Percentiles rank a stretch among this genome's conserved stretches.
Conservation (phyloP, 805 yeast genomes). For the Starmerella bombicola region DNA sequence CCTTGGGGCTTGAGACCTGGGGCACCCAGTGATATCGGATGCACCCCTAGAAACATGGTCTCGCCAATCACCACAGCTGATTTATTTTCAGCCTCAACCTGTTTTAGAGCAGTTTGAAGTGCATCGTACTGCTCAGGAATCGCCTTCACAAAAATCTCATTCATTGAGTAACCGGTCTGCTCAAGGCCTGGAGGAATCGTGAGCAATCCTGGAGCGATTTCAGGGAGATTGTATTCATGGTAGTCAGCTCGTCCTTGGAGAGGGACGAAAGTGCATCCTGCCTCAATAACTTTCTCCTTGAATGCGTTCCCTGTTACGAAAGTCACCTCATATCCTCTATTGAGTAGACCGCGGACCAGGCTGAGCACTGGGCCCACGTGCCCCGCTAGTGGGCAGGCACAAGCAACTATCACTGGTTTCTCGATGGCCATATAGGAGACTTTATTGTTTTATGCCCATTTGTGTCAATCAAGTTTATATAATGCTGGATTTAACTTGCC, state of each 20-base stretch:
- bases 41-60: slow-evolving; percentile 1
- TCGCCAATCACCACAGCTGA: background rate
- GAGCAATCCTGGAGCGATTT: slow-evolving; percentile 1
- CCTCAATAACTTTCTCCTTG: slow-evolving; percentile 1
- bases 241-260: slow-evolving; percentile 1
- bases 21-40: background rate
- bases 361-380: slow-evolving; percentile 1
- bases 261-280: background rate
- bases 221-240: background rate
- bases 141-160: slow-evolving; percentile 1
- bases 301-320: background rate
- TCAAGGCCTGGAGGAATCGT: background rate
- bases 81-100: background rate
- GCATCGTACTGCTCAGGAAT: slow-evolving; percentile 3
- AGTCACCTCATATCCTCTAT: background rate
- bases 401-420: background rate
- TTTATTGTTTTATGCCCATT: too few species aligned
- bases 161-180: slow-evolving; percentile 1
- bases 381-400: slow-evolving; percentile 1
- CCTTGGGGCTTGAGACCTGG: slow-evolving; percentile 1
- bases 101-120: background rate
- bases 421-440: too few species aligned
- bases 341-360: background rate
- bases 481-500: too few species aligned
- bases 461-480: too few species aligned